A percentile compares a stretch with the other conserved stretches of the same genome.
These are phyloP conservation scores for Pythium rishiriense DNA, from an alignment of 352 stramenopile genomes.

Conservation along the genomic window DNA sequence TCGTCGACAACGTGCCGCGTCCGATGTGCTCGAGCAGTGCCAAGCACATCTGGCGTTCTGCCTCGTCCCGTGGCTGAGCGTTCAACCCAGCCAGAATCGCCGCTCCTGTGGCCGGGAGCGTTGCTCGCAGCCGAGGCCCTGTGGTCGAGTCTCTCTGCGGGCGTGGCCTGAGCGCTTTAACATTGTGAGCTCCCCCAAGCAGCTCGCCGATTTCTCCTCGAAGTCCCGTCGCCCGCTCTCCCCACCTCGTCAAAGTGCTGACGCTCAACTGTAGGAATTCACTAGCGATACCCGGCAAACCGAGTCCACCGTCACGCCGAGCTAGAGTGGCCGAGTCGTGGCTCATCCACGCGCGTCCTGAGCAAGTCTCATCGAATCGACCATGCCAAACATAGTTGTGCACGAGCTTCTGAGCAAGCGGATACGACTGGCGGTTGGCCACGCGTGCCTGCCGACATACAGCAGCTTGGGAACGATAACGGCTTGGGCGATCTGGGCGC, in stretches of 20 bases:
- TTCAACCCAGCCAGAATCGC: not conserved
- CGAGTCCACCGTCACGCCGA: not conserved
- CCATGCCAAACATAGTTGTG: constrained; percentile 11
- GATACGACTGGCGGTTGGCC: not conserved
- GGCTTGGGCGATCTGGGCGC: not conserved
- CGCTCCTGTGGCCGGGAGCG: not conserved
- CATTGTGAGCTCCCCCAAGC: not conserved
- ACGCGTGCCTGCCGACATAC: constrained; percentile 7
- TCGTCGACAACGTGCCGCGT: not conserved
- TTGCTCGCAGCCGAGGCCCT: not conserved
- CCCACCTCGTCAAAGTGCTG: not conserved
- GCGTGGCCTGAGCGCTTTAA: not conserved
- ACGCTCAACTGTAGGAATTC: not conserved
- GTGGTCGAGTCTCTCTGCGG: not conserved
- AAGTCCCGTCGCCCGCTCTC: not conserved
- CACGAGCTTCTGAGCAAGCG: not conserved
- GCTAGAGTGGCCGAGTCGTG: not conserved
- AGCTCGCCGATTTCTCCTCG: not conserved
- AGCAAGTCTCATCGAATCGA: not conserved
- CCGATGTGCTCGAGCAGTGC: not conserved
- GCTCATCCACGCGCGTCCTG: constrained; percentile 5
- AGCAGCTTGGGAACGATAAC: constrained; percentile 13
- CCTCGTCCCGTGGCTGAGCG: not conserved
- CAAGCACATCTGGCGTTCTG: not conserved
- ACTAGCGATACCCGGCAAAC: not conserved